Evolutionary conservation across 257 asterid genomes (phyloP), one percentile per base, ranked within the genome.

Genomic region (Penstemon davidsonii): DNA sequence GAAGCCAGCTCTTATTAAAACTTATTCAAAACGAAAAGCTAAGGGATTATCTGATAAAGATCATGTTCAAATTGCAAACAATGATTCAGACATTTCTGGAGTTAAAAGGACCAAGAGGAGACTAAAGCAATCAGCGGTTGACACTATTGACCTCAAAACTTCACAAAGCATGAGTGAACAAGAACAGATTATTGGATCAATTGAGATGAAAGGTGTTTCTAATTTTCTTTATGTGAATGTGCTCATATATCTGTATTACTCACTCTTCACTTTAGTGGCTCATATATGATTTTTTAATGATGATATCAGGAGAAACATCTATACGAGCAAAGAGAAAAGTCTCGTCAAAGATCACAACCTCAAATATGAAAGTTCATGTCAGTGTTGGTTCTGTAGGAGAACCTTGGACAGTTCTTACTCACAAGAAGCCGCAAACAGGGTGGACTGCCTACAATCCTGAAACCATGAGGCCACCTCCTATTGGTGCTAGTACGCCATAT

Each of bases 391-490:
- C 78, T 66, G 78, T 56, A 50, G 76, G 70, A 49, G 97, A 90
- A 81, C 96, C 98, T 50, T 93, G 99, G 99, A 82, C 97, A 39
- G 72, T 90, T 64, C 94, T 93, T 64, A 72, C 97, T 72, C 99
- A 93, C 83, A 93, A 76, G 84, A 90, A 85, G 86, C 99, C 96
- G 1, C 86, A 88, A 61, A 83, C 88, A 52, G 91, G 83, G 60
- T 93, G 99, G 99, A 80, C 74, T 68, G 92, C 83, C 18, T 93
- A 90, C 83, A 84, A 84, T 81, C 97, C 99, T 12, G 83, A 82
- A 84, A 85, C 82, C 57, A 87, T 94, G 99, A 91, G 97, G 85
- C 92, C 89, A 25, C 83, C 91, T 66, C 86, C 93, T 46, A 82
- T 84, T 69, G 66, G 68, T 46, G 79, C 75, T 54, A 83, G 82